A percentile compares a stretch with the other conserved stretches of the same genome.
Conservation (phyloP, 805 yeast species). For the Wickerhamiella azymoides region DNA sequence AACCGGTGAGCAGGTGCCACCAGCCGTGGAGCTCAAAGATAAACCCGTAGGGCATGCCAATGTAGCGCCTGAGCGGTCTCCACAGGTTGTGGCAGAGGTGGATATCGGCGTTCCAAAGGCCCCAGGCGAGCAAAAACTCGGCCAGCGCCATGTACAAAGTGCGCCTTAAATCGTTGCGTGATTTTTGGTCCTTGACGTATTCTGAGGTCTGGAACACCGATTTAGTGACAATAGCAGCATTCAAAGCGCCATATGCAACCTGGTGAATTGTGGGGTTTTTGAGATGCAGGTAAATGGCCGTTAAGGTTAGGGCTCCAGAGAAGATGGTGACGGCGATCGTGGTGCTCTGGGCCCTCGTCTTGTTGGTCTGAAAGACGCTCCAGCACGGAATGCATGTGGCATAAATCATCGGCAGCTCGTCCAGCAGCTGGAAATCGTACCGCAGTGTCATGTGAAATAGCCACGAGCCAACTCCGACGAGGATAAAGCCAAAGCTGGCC, state of each 20-base stretch:
- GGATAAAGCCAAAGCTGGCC: slow-evolving; percentile 63
- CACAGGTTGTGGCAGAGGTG: slow-evolving; percentile 51
- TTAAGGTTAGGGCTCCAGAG: slow-evolving; percentile 44
- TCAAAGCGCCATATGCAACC: slow-evolving; percentile 65
- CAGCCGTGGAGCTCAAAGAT: slow-evolving; percentile 87
- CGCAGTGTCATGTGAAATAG: slow-evolving; percentile 89
- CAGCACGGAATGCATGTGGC: slow-evolving; percentile 93
- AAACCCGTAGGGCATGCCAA: slow-evolving; percentile 78
- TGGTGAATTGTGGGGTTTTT: slow-evolving; percentile 85
- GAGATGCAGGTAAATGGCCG: slow-evolving; percentile 55
- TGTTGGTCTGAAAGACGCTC: slow-evolving; percentile 57
- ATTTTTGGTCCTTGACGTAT: slow-evolving; percentile 38
- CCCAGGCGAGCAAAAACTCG: slow-evolving; percentile 59
- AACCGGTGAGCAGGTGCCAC: slow-evolving; percentile 72
- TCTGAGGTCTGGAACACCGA: slow-evolving; percentile 38
- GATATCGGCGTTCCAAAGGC: slow-evolving; percentile 82
- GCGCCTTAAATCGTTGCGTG: slow-evolving; percentile 36
- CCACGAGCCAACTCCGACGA: slow-evolving; percentile 92
- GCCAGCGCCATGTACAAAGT: slow-evolving; percentile 47
- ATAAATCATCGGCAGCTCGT: slow-evolving; percentile 95
- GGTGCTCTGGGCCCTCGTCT: slow-evolving; percentile 27
- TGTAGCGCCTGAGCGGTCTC: slow-evolving; percentile 41
- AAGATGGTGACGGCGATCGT: slow-evolving; percentile 36
- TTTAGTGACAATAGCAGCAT: slow-evolving; percentile 54
- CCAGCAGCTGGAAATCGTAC: slow-evolving; percentile 81